Percentiles rank a stretch among this genome's conserved stretches.
Evolutionary conservation across 768 basidiomycete species (phyloP).

Genomic region (Collybia sp.): DNA sequence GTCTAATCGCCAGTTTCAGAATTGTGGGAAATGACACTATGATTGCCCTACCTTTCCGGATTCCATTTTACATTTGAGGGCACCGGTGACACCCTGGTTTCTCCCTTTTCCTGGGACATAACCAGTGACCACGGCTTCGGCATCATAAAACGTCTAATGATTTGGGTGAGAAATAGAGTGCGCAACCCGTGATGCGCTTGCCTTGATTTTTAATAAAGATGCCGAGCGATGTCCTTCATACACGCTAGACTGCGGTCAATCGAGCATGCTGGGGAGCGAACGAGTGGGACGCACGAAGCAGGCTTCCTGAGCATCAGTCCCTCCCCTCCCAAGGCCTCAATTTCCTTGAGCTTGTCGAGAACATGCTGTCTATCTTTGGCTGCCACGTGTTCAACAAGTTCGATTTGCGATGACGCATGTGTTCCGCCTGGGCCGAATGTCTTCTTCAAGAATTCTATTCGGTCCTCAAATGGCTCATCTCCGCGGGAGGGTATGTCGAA

Average conservation of each 20-base stretch:
- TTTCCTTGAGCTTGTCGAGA: slow-evolving; percentile 46
- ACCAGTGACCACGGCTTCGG: slow-evolving; percentile 55
- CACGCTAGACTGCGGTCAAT: slow-evolving; percentile 18
- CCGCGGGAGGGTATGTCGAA: slow-evolving; percentile 54
- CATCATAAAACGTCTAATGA: slow-evolving; percentile 51
- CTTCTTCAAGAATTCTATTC: slow-evolving; percentile 36
- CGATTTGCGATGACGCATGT: slow-evolving; percentile 35
- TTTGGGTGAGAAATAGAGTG: background rate
- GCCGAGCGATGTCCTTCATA: slow-evolving; percentile 48
- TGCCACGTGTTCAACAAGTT: slow-evolving; percentile 42
- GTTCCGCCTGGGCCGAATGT: slow-evolving; percentile 43
- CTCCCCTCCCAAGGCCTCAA: slow-evolving; percentile 52
- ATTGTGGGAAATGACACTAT: background rate
- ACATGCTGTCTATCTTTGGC: slow-evolving; percentile 46
- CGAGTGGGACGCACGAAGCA: slow-evolving; percentile 31
- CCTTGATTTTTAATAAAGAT: slow-evolving; percentile 53
- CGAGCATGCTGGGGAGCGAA: background rate
- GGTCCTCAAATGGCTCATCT: slow-evolving; percentile 44
- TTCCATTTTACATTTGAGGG: slow-evolving; percentile 53
- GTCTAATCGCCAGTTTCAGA: slow-evolving; percentile 22
- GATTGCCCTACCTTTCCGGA: slow-evolving; percentile 46
- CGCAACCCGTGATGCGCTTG: slow-evolving; percentile 3
- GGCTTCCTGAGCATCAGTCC: slow-evolving; percentile 54
- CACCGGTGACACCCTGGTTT: slow-evolving; percentile 42
- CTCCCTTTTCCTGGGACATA: slow-evolving; percentile 51